phyloP scores from a whole-genome alignment of 768 basidiomycete genomes.

The Coprinopsis strossmayeri region DNA sequence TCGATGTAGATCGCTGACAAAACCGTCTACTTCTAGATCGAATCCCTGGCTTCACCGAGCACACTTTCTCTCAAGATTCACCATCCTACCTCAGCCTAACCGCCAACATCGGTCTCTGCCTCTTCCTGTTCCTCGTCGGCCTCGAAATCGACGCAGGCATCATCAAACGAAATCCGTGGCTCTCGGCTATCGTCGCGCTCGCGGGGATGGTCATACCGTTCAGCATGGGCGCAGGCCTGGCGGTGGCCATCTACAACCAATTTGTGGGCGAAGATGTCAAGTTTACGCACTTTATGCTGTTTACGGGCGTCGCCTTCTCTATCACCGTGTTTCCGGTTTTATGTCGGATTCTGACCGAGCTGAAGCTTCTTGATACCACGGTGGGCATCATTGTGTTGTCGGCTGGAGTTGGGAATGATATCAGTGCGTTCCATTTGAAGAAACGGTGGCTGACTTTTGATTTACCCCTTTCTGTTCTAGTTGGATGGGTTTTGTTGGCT shows the following conservation, averaged over 20 bases:
- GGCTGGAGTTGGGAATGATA: conserved; percentile 70
- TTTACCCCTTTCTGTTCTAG: conserved; percentile 16
- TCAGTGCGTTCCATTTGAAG: too few relatives aligned
- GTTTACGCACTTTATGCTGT: conserved; percentile 91
- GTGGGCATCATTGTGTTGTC: conserved; percentile 92
- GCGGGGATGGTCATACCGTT: conserved; percentile 89
- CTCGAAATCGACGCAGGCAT: conserved; percentile 81
- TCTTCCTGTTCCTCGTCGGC: conserved; percentile 91
- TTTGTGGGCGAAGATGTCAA: conserved; percentile 64
- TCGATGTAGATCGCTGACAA: too few relatives aligned
- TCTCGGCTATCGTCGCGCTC: conserved; percentile 63
- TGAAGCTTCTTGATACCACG: conserved; percentile 85
- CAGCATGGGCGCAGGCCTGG: conserved; percentile 64
- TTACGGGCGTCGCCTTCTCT: conserved; percentile 86
- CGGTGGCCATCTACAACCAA: conserved; percentile 61
- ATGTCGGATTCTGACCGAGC: conserved; percentile 83
- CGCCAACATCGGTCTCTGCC: conserved; percentile 82
- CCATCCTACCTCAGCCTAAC: conserved; percentile 76
- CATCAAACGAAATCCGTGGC: conserved; percentile 69
- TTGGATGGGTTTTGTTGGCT: conserved; percentile 86
- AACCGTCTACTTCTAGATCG: too few relatives aligned
- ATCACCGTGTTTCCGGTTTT: conserved; percentile 86
- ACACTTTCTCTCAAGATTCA: conserved; percentile 74
- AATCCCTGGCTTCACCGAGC: conserved; percentile 82
- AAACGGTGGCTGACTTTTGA: too few relatives aligned